phyloP scores from a whole-genome alignment of 2,329 filamentous ascomycete species.

The Sporothrix inflata region DNA sequence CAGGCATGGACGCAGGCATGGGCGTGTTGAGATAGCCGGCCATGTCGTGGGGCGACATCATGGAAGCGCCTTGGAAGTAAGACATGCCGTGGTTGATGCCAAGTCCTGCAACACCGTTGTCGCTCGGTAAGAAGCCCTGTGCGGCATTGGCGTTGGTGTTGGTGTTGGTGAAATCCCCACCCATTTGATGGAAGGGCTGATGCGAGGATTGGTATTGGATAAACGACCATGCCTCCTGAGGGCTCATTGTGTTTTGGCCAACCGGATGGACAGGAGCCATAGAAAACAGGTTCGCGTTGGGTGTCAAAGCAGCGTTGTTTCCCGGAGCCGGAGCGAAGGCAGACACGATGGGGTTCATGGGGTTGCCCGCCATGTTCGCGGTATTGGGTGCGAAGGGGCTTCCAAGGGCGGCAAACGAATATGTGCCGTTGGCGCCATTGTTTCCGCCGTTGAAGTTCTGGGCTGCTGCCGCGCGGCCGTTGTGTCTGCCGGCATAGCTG shows the following conservation, averaged over 20 bases:
- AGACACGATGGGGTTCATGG: not conserved
- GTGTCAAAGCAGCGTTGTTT: not conserved
- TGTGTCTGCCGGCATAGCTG: not conserved
- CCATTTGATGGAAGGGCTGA: not conserved
- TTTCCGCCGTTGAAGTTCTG: not conserved
- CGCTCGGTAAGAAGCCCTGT: not conserved
- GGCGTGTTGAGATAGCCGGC: not conserved
- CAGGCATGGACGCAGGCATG: not conserved
- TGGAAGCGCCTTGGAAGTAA: not conserved
- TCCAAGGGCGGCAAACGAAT: not conserved
- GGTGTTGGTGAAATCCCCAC: not conserved
- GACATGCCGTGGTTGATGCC: not conserved
- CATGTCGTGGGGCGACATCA: not conserved
- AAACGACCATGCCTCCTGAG: not conserved
- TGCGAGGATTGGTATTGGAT: not conserved
- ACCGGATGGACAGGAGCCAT: not conserved
- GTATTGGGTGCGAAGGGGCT: conserved; percentile 14
- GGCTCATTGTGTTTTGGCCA: not conserved
- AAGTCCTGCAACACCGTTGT: not conserved
- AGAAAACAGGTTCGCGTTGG: not conserved
- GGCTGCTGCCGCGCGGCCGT: not conserved
- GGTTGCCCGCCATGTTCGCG: not conserved
- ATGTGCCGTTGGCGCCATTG: conserved; percentile 12
- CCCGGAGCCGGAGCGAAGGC: conserved; percentile 5
- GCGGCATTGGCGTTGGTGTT: not conserved